Evolutionary conservation across 805 yeast species (phyloP).

Genomic region (Yamadazyma sp.): DNA sequence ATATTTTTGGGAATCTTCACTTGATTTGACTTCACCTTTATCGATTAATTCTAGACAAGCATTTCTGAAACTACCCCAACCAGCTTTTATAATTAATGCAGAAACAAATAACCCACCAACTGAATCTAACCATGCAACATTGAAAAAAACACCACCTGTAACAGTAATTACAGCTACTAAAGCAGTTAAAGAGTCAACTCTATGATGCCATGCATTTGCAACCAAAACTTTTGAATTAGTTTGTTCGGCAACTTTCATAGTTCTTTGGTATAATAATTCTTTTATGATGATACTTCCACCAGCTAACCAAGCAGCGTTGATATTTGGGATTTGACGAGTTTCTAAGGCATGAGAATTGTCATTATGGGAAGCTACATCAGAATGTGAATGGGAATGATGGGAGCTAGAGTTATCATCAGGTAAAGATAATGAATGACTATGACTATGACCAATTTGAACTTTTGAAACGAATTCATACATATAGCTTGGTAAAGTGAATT

Average conservation of each 20-base stretch:
- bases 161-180: slow-evolving; percentile 87
- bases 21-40: slow-evolving; percentile 52
- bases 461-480: slow-evolving; percentile 52
- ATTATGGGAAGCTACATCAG: slow-evolving; percentile 1
- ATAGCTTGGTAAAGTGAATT: slow-evolving; percentile 63
- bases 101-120: slow-evolving; percentile 90
- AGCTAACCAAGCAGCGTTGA: slow-evolving; percentile 97
- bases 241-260: slow-evolving; percentile 72
- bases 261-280: slow-evolving; percentile 83
- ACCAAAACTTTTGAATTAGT: slow-evolving; percentile 84
- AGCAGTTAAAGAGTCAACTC: slow-evolving; percentile 91
- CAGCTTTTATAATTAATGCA: slow-evolving; percentile 76
- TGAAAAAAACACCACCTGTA: slow-evolving; percentile 75
- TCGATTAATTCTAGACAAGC: slow-evolving; percentile 80
- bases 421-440: slow-evolving; percentile 38
- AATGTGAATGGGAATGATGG: slow-evolving; percentile 21
- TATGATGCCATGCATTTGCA: slow-evolving; percentile 99
- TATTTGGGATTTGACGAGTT: slow-evolving; percentile 38
- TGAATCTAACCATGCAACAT: slow-evolving; percentile 83
- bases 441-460: slow-evolving; percentile 50
- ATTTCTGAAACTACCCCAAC: slow-evolving; percentile 65
- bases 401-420: slow-evolving; percentile 12
- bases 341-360: too few relatives aligned
- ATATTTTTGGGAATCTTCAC: slow-evolving; percentile 46
- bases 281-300: slow-evolving; percentile 82